Conservation (phyloP, 495 filamentous ascomycete species). For the Penicillium psychrofluorescens region DNA sequence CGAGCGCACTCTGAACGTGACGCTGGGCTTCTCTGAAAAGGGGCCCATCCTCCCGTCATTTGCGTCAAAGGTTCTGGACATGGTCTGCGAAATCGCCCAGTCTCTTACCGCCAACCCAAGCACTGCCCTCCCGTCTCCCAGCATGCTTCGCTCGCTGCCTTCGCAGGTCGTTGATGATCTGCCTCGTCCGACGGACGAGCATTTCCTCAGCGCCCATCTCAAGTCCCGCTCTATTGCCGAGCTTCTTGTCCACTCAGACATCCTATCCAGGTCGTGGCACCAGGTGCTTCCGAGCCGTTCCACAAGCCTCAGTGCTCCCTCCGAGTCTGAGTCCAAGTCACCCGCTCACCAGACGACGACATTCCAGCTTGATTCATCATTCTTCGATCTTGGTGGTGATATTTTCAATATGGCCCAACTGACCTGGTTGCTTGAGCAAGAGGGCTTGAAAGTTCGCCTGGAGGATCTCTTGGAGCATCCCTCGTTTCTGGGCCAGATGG, state of each 20-base stretch:
- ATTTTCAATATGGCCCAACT: constrained; percentile 45
- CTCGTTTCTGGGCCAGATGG: constrained; percentile 44
- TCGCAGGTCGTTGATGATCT: constrained; percentile 22
- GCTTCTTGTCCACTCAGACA: constrained; percentile 38
- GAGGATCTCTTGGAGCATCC: constrained; percentile 45
- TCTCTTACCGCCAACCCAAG: constrained; percentile 39
- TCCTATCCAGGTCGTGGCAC: constrained; percentile 42
- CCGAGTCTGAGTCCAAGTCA: constrained; percentile 5
- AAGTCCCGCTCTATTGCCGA: constrained; percentile 39
- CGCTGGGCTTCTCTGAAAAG: constrained; percentile 39
- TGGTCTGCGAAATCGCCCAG: constrained; percentile 40
- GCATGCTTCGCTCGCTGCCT: constrained; percentile 28
- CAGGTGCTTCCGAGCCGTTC: constrained; percentile 35
- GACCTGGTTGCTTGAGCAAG: constrained; percentile 38
- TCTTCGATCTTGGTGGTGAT: constrained; percentile 49
- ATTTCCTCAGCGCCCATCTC: constrained; percentile 29
- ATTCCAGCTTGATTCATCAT: constrained; percentile 41
- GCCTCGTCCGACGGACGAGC: constrained; percentile 17
- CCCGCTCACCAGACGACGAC: constrained; percentile 5
- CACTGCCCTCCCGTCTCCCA: constrained; percentile 34
- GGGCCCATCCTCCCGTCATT: constrained; percentile 33
- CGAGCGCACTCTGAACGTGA: constrained; percentile 32
- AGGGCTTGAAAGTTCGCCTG: constrained; percentile 40
- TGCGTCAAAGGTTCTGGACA: constrained; percentile 38
- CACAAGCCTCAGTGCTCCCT: background rate